Conservation (phyloP, 179 eudicot genomes). For the Patellifolia procumbens region DNA sequence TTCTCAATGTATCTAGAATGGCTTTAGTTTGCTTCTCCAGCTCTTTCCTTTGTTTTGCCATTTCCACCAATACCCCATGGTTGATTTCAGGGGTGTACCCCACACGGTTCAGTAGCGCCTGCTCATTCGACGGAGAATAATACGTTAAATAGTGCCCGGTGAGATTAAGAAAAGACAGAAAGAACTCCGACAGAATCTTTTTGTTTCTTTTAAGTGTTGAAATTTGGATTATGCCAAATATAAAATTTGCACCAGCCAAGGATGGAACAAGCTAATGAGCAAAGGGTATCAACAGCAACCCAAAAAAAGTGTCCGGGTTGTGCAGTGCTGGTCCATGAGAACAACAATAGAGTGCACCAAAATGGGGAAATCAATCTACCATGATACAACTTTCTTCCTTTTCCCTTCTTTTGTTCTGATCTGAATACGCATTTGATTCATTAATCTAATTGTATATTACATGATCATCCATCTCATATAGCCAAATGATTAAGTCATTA, state of each 20-base stretch:
- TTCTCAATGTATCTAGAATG: conserved; percentile 85
- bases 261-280: background rate
- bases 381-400: background rate
- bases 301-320: background rate
- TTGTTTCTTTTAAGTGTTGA: background rate
- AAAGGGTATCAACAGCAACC: background rate
- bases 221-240: background rate
- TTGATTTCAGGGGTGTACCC: conserved; percentile 92
- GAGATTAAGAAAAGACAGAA: background rate
- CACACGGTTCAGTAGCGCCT: conserved; percentile 89
- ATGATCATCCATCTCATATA: background rate
- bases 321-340: background rate
- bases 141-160: background rate
- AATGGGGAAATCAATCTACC: background rate
- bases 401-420: background rate
- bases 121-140: conserved; percentile 14
- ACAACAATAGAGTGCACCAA: background rate
- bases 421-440: background rate
- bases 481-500: too few relatives aligned
- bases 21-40: conserved; percentile 92
- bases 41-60: conserved; percentile 92
- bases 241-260: background rate
- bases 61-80: conserved; percentile 87
- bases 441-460: background rate
- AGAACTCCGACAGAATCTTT: background rate